phyloP scores from a whole-genome alignment of 2,329 filamentous ascomycete species.

The Pyrenophora teres region DNA sequence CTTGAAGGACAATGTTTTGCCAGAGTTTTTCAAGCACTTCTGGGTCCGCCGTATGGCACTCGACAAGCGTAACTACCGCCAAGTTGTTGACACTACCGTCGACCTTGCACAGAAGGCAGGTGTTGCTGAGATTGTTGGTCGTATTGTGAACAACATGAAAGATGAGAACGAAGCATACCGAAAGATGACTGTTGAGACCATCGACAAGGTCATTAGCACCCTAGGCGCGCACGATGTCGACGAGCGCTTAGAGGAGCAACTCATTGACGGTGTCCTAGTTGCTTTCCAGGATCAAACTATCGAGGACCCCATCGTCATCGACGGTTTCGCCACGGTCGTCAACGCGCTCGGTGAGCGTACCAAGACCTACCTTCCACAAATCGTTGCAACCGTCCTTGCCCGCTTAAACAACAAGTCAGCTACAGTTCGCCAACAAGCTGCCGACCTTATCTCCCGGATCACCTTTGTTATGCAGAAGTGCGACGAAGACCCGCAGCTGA shows the following conservation, averaged over 20 bases:
- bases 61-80: conserved; percentile 95
- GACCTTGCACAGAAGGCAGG: conserved; percentile 98
- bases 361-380: conserved; percentile 96
- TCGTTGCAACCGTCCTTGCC: conserved; percentile 95
- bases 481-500: conserved; percentile 92
- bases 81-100: conserved; percentile 97
- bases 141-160: conserved; percentile 93
- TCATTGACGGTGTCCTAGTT: conserved; percentile 93
- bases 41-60: conserved; percentile 97
- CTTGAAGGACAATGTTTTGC: conserved; percentile 90
- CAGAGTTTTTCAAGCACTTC: conserved; percentile 98
- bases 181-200: conserved; percentile 98
- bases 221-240: conserved; percentile 93
- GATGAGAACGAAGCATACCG: conserved; percentile 97
- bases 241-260: conserved; percentile 86
- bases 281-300: conserved; percentile 98
- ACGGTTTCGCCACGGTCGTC: conserved; percentile 96
- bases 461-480: conserved; percentile 99
- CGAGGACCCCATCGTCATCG: conserved; percentile 93
- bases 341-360: conserved; percentile 91
- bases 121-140: conserved; percentile 89
- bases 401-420: conserved; percentile 97
- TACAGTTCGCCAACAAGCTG: conserved; percentile 94
- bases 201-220: conserved; percentile 94
- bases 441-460: conserved; percentile 93